Percentiles rank a stretch among this genome's conserved stretches.
Conservation (phyloP, 2,329 filamentous ascomycete species). For the Apiospora rasikravindrae region DNA sequence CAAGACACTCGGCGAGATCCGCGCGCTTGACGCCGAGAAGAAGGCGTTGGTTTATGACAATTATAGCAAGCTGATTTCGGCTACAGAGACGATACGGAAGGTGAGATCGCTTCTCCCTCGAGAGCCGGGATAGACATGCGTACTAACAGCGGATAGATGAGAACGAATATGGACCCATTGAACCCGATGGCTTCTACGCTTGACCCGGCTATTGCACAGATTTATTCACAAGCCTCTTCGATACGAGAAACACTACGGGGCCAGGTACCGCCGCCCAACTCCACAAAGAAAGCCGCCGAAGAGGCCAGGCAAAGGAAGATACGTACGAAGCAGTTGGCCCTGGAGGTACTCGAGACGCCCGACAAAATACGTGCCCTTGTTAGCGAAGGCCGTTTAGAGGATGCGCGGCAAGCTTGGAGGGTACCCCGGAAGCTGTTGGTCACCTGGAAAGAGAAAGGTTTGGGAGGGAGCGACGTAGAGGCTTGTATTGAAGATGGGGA, state of each 20-base stretch:
- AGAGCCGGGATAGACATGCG: background rate
- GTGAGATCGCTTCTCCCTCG: conserved; percentile 40
- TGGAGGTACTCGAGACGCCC: conserved; percentile 67
- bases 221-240: conserved; percentile 65
- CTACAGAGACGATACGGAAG: conserved; percentile 92
- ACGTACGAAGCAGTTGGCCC: conserved; percentile 61
- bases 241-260: conserved; percentile 59
- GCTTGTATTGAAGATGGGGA: conserved; percentile 61
- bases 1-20: conserved; percentile 77
- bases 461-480: conserved; percentile 61
- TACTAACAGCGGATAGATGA: conserved; percentile 58
- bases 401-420: conserved; percentile 64
- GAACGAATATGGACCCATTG: conserved; percentile 79
- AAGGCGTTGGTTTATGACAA: conserved; percentile 99
- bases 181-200: conserved; percentile 76
- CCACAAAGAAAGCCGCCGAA: conserved; percentile 43
- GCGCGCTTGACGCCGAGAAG: conserved; percentile 91
- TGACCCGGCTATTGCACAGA: conserved; percentile 74
- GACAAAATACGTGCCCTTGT: conserved; percentile 63
- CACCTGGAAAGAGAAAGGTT: conserved; percentile 58
- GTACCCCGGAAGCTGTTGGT: conserved; percentile 57
- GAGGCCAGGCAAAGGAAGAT: conserved; percentile 41
- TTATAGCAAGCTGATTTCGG: conserved; percentile 95
- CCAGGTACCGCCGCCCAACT: conserved; percentile 53
- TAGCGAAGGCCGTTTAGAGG: conserved; percentile 62